Evolutionary conservation across 192 early-diverging fungal species (phyloP).

Genomic region (Rhizophagus clarus): DNA sequence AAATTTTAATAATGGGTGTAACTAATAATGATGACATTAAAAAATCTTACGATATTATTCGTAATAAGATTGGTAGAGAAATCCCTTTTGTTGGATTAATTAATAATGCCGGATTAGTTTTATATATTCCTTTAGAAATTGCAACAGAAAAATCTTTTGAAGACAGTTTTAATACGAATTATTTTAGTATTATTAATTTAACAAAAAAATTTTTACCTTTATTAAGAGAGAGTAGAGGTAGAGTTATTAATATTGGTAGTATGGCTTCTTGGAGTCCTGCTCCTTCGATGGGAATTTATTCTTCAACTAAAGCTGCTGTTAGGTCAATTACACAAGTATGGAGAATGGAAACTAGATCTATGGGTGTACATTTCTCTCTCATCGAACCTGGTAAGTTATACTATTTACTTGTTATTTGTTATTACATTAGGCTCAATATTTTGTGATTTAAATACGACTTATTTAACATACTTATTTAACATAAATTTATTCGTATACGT

Average conservation of each 20-base stretch:
- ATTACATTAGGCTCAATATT: too few species aligned
- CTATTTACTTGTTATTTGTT: neutral
- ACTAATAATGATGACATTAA: slow-evolving; percentile 6
- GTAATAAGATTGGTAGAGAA: neutral
- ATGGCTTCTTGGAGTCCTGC: slow-evolving; percentile 10
- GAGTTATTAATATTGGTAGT: slow-evolving; percentile 28
- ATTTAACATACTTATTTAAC: neutral
- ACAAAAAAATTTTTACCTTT: slow-evolving; percentile 29
- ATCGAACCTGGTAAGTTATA: slow-evolving; percentile 23
- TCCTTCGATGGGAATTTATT: slow-evolving; percentile 25
- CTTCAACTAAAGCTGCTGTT: slow-evolving; percentile 23
- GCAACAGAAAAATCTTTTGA: slow-evolving; percentile 20
- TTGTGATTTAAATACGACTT: neutral
- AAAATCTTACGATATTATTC: neutral
- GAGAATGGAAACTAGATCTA: slow-evolving; percentile 17
- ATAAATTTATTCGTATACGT: neutral
- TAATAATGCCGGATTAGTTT: slow-evolving; percentile 13
- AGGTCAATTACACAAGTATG: slow-evolving; percentile 15
- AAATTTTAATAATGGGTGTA: slow-evolving; percentile 13
- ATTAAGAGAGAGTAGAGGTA: slow-evolving; percentile 15
- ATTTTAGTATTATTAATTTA: slow-evolving; percentile 24
- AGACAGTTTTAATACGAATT: slow-evolving; percentile 32
- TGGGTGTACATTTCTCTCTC: slow-evolving; percentile 11
- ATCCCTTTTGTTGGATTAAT: slow-evolving; percentile 24
- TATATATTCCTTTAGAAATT: slow-evolving; percentile 23